Conservation (phyloP, 805 yeast species). For the Yarrowia yakushimensis region DNA sequence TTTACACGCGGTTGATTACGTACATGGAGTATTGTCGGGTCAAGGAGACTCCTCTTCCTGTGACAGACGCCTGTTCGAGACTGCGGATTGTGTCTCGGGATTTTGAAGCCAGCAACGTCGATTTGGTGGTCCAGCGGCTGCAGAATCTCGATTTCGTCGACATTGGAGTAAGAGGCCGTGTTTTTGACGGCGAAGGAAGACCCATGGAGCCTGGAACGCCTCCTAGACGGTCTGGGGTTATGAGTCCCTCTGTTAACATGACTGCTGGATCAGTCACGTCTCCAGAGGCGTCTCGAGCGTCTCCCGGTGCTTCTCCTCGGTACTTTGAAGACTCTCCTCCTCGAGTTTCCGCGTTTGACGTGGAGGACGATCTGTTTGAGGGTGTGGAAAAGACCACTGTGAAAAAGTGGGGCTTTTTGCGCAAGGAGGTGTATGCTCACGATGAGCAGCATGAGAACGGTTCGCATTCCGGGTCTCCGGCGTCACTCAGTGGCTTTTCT, state of each 20-base stretch:
- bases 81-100: background rate
- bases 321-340: slow-evolving; percentile 20
- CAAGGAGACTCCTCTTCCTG: background rate
- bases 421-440: background rate
- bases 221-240: background rate
- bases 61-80: background rate
- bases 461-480: background rate
- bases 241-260: background rate
- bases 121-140: background rate
- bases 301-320: background rate
- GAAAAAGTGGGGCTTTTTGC: background rate
- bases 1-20: background rate
- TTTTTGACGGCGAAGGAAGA: background rate
- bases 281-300: background rate
- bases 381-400: background rate
- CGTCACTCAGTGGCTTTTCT: background rate
- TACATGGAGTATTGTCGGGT: slow-evolving; percentile 15
- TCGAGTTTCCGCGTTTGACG: slow-evolving; percentile 13
- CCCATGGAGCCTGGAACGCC: background rate
- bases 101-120: background rate
- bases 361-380: slow-evolving; percentile 27
- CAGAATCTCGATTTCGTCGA: slow-evolving; percentile 19
- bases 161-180: background rate
- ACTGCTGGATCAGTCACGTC: background rate
- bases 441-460: background rate